These are phyloP conservation scores for Pinus taeda DNA, from an alignment of 75 land plant genomes.

Conservation along the genomic window DNA sequence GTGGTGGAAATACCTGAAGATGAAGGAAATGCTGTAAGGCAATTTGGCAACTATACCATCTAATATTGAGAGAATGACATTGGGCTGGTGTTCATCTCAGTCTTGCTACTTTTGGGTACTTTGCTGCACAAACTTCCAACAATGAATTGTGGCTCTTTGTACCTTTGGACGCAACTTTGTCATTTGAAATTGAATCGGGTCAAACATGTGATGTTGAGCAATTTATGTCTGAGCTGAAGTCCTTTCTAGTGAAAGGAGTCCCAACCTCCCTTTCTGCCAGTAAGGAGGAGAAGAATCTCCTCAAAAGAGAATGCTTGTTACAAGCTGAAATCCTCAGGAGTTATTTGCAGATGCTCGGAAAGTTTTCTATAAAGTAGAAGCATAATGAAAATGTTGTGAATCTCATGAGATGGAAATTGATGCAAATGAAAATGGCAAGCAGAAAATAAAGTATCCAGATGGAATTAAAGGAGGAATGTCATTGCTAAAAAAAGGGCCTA, in stretches of 20 bases:
- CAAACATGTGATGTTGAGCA: slow-evolving; percentile 37
- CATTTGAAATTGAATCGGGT: slow-evolving; percentile 72
- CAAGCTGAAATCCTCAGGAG: slow-evolving; percentile 23
- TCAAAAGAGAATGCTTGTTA: slow-evolving; percentile 38
- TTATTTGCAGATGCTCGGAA: slow-evolving; percentile 15
- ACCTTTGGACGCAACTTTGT: slow-evolving; percentile 81
- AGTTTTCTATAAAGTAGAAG: slow-evolving; percentile 7
- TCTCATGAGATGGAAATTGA: slow-evolving; percentile 34
- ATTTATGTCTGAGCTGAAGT: slow-evolving; percentile 74
- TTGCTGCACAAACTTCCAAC: slow-evolving; percentile 73
- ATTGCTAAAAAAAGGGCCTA: slow-evolving; percentile 71
- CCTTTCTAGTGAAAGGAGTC: slow-evolving; percentile 67
- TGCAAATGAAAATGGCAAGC: slow-evolving; percentile 17
- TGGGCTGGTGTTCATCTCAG: slow-evolving; percentile 82
- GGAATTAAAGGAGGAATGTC: slow-evolving; percentile 56
- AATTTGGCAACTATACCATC: slow-evolving; percentile 65
- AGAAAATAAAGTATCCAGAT: slow-evolving; percentile 48
- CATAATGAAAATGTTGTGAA: slow-evolving; percentile 8
- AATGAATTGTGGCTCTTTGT: slow-evolving; percentile 93
- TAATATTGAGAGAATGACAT: slow-evolving; percentile 76
- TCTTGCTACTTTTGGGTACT: slow-evolving; percentile 81
- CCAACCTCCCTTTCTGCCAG: slow-evolving; percentile 14
- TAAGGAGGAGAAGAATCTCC: slow-evolving; percentile 32
- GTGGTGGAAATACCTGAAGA: slow-evolving; percentile 59
- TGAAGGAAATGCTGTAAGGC: slow-evolving; percentile 38